Conservation (phyloP, 2,329 filamentous ascomycete species). For the Aspergillus pseudoterreus region DNA sequence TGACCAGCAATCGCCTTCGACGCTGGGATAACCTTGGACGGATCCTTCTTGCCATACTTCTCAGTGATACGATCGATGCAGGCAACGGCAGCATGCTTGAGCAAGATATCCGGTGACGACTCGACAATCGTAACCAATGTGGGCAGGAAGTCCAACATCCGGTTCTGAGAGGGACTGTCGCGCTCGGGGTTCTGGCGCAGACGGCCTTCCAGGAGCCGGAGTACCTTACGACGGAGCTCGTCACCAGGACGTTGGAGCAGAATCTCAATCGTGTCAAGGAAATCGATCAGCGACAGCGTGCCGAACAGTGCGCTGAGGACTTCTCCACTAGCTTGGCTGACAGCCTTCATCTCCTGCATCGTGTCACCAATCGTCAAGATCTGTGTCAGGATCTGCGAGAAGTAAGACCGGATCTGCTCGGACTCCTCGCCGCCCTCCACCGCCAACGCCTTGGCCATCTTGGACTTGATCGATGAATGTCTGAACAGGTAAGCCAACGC, state of each 20-base stretch:
- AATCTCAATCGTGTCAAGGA: slow-evolving; percentile 81
- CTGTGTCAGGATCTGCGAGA: slow-evolving; percentile 64
- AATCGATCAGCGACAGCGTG: slow-evolving; percentile 79
- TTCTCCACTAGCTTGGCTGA: slow-evolving; percentile 53
- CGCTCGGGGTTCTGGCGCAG: slow-evolving; percentile 69
- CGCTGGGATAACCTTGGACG: slow-evolving; percentile 69
- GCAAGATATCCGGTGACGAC: slow-evolving; percentile 65
- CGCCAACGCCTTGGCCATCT: slow-evolving; percentile 35
- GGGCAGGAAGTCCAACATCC: slow-evolving; percentile 74
- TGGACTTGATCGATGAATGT: slow-evolving; percentile 39
- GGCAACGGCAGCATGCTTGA: slow-evolving; percentile 80
- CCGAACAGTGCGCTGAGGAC: slow-evolving; percentile 77
- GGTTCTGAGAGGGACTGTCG: slow-evolving; percentile 64
- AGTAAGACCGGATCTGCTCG: slow-evolving; percentile 64
- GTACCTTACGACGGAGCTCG: slow-evolving; percentile 72
- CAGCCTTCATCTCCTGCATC: slow-evolving; percentile 32
- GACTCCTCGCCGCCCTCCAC: slow-evolving; percentile 52
- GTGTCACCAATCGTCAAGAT: slow-evolving; percentile 62
- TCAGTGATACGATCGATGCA: slow-evolving; percentile 92
- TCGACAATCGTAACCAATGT: slow-evolving; percentile 73
- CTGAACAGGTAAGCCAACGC: slow-evolving; percentile 38
- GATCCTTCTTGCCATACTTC: slow-evolving; percentile 91
- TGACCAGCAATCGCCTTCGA: slow-evolving; percentile 73
- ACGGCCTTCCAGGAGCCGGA: slow-evolving; percentile 75
- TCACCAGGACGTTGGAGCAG: slow-evolving; percentile 73